Base-by-base conservation (phyloP, 2,329 filamentous ascomycete genomes). In the Cryphonectria naterciae region DNA sequence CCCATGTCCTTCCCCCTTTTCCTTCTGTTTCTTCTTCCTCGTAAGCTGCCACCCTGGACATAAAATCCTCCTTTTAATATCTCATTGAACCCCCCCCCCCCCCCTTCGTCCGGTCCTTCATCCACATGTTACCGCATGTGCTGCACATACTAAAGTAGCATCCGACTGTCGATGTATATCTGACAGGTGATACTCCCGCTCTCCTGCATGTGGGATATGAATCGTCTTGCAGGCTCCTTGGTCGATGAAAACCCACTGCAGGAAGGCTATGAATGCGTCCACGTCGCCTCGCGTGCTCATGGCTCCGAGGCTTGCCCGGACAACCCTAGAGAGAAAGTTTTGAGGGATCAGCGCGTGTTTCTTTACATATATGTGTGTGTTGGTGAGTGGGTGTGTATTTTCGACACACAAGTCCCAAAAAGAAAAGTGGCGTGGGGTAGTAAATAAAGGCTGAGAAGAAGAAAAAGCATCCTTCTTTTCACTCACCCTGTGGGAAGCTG, bases 221-320 rank as follows among this genome's bases (percentile, higher is more conserved):
- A 63, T 63, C 67, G 70, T 39, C 62, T 39, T 41, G 52, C 66
- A 56, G 46, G 32, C 41, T 43, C 37, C 70, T 11, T 72, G 73
- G 41, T 79, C 76, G 49, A 81, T 73, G 63, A 83, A 84, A 1
- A 78, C 78, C n/a, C 79, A 75, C 5, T 78, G 79, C 15, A 87
- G 74, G 70, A 88, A 88, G 3, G 78, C 72, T 10, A 87, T 66
- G 52, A 88, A 84, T 0, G 77, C 76, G 28, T 87, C 83, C 19
- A 90, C 83, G 73, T 91, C 89, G 3, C 80, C 78, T 28, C 82
- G 77, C 2, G 86, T 89, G 72, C 85, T 89, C 87, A 89, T 89
- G 17, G 88, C 88, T 0, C 89, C 89, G 1, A 91, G 80, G 71
- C 87, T 89, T 7, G 85, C 86, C 28, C 89, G 83, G 8, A 90